These are phyloP conservation scores for Sporothrix luriei DNA, from an alignment of 2,329 filamentous ascomycete species.

Conservation along the genomic window DNA sequence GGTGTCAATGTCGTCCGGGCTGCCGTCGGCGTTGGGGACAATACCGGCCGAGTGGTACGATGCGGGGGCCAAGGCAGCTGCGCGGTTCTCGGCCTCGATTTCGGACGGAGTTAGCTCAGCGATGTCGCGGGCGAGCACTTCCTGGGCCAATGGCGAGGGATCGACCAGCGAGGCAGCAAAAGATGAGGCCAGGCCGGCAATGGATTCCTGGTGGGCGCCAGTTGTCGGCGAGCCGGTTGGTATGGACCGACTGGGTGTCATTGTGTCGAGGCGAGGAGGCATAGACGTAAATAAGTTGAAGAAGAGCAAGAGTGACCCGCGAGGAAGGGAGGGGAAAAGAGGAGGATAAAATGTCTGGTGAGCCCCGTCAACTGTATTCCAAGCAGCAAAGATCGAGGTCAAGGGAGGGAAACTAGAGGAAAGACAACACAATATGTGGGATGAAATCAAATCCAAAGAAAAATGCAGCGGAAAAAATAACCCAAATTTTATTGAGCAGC, in stretches of 20 bases:
- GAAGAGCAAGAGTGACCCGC: neutral
- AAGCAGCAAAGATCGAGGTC: neutral
- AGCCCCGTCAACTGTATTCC: neutral
- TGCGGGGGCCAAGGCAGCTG: conserved; percentile 6
- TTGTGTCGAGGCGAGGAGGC: neutral
- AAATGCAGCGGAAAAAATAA: neutral
- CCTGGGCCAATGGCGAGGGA: conserved; percentile 67
- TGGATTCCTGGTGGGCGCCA: conserved; percentile 29
- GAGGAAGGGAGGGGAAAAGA: neutral
- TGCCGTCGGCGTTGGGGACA: conserved; percentile 39
- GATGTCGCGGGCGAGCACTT: conserved; percentile 66
- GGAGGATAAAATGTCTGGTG: neutral
- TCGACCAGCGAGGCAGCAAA: conserved; percentile 58
- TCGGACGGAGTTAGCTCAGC: conserved; percentile 65
- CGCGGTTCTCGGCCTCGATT: conserved; percentile 37
- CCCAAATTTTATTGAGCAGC: neutral
- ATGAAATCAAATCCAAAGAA: neutral
- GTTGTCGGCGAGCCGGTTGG: conserved; percentile 33
- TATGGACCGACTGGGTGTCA: conserved; percentile 40
- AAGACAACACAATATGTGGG: neutral
- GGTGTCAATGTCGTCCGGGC: conserved; percentile 37
- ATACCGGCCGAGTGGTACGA: conserved; percentile 31
- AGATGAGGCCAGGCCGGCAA: conserved; percentile 38
- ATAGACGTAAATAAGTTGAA: neutral
- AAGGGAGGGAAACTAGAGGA: neutral